Percentiles rank a stretch among this genome's conserved stretches.
Evolutionary conservation across 192 early-diverging fungal species (phyloP).

Genomic region (Podila horticola): DNA sequence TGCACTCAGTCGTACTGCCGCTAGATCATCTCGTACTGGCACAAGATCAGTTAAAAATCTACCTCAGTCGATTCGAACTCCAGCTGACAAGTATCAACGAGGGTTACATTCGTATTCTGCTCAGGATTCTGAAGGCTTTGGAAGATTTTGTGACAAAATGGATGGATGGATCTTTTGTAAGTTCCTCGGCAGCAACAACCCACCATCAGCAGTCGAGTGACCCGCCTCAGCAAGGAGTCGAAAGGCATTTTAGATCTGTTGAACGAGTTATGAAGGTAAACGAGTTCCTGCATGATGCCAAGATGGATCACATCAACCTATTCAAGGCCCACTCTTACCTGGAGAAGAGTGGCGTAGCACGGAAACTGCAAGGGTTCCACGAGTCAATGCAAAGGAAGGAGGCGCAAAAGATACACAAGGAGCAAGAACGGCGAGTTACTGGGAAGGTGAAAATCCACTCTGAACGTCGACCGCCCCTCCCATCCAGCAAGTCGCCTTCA

Average conservation of each 20-base stretch:
- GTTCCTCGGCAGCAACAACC: background rate
- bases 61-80: slow-evolving; percentile 74
- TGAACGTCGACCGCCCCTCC: background rate
- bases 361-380: slow-evolving; percentile 61
- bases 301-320: slow-evolving; percentile 85
- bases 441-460: slow-evolving; percentile 20
- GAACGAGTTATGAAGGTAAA: slow-evolving; percentile 63
- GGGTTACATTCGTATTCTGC: slow-evolving; percentile 80
- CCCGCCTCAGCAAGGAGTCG: background rate
- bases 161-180: slow-evolving; percentile 5
- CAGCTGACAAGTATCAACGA: slow-evolving; percentile 78
- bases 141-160: slow-evolving; percentile 27
- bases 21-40: slow-evolving; percentile 61
- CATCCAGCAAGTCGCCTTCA: slow-evolving; percentile 1
- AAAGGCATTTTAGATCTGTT: slow-evolving; percentile 3
- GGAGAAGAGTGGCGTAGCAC: slow-evolving; percentile 71
- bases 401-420: slow-evolving; percentile 33
- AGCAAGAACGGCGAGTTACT: slow-evolving; percentile 6
- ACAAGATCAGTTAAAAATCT: slow-evolving; percentile 66
- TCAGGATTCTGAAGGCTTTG: slow-evolving; percentile 68
- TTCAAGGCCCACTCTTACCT: slow-evolving; percentile 81
- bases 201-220: background rate
- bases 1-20: slow-evolving; percentile 72
- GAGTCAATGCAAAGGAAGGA: slow-evolving; percentile 28
- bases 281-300: slow-evolving; percentile 74